Base-by-base conservation (phyloP, 768 basidiomycete genomes). In the Xerocomus spinulosus region DNA sequence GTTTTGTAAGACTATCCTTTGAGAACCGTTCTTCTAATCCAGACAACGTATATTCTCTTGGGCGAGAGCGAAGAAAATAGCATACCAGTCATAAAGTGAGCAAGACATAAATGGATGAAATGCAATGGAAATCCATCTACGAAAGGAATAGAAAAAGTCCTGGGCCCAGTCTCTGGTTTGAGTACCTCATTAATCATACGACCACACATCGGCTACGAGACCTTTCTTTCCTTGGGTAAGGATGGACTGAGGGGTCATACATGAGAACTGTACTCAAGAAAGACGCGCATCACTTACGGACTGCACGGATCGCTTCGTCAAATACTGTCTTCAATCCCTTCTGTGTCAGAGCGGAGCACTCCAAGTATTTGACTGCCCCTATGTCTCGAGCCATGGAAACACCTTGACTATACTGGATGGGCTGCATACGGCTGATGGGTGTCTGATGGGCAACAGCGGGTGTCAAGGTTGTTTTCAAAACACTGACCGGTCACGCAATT, bases 271-370 rank as follows among this genome's bases (percentile, higher is more conserved):
- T 28, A 44, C 43, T 38, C 24, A 9, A 32, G 8, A 28, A 54
- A 36, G 24, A 37, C 29, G 35, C 35, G 6, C 12, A 44, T 30
- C 29, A 85, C 90, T 81, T 68, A 92, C 90, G 74, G 58, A 98
- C 95, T 47, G 92, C 92, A 46, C 96, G 83, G 61, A 99, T 98
- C 35, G 96, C 96, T 70, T 98, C 96, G 68, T 98, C 96, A 66
- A 99, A 99, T 36, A 99, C 96, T 49, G 87, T 94, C 81, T 99
- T 99, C 64, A 99, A 74, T 14, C 95, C 95, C 72, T 98, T 96
- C 76, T 98, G 96, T 39, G 95, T 97, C 62, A 95, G 73, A 28
- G 94, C 92, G 24, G 92, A 95, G 69, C 93, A 96, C 68, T 96
- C 93, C 49, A 96, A 73, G 62, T 96, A 96, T 70, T 94, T 94